Evolutionary conservation across 345 rosid species (phyloP), one percentile per base, ranked within the genome.

Genomic region (Eucalyptus leucophloia): DNA sequence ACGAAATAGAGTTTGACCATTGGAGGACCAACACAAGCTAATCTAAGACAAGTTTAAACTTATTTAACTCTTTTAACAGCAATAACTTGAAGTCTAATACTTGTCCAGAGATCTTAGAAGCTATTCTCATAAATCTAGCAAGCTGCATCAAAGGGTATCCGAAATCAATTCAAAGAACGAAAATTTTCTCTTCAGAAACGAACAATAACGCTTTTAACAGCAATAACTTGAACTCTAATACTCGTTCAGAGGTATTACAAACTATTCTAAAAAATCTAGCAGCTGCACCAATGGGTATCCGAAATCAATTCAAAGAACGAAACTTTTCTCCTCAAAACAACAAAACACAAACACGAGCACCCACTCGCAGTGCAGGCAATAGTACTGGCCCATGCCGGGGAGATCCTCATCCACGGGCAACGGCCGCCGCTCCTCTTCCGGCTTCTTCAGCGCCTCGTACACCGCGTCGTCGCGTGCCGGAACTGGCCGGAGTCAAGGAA

Each of bases 331-430:
- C 77, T 51, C 19, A 49, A 56, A 37, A 40, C 23, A 49, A 32
- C 10, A 30, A 49, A 87, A 11, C 28, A 23, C 23, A 50, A 60
- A 51, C 56, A 51, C n/a, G 87, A 54, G 47, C 32, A 53, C 86
- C 90, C 91, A 98, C 99, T 98, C 99, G 98, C 99, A 98, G 93
- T 95, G 98, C 56, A 96, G 90, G 94, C 99, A 98, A 91, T 97
- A 98, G 92, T 92, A 95, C 88, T 98, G 99, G 9, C 99, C 99
- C 99, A 98, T 98, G 62, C 99, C 99, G 87, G 99, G 99, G 87
- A 97, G 95, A 87, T 98, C 99, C 89, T 96, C 98, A 81, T 97
- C 98, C 42, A 92, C 89, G 60, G 99, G 97, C 86, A 94, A 90
- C 28, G 92, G 92, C 91, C 92, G 93, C 50, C 91, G 89, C 91